Percentiles rank a stretch among this genome's conserved stretches.
Conservation (phyloP, 306 rosid species). For the Gynostemma pentaphyllum region DNA sequence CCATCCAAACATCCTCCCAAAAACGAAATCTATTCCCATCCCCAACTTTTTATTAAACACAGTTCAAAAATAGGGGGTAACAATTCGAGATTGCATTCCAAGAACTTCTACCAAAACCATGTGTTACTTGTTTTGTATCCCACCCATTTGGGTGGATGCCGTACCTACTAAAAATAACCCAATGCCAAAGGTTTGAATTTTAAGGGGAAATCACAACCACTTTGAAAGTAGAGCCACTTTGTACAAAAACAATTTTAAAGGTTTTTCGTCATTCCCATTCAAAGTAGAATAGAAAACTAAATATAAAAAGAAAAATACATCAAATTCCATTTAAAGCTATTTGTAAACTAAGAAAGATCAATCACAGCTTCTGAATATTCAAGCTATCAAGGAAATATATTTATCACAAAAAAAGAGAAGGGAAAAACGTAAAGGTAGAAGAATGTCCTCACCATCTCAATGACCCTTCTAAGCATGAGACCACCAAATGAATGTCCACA, state of each 20-base stretch:
- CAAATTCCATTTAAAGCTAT: neutral
- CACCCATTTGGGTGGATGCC: too few relatives aligned
- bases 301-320: neutral
- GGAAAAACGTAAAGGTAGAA: constrained; percentile 5
- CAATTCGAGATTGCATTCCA: too few relatives aligned
- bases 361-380: neutral
- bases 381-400: neutral
- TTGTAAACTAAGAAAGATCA: neutral
- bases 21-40: too few relatives aligned
- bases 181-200: too few relatives aligned
- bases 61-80: too few relatives aligned
- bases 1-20: too few relatives aligned
- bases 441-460: constrained; percentile 61
- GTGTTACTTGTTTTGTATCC: too few relatives aligned
- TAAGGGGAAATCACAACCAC: too few relatives aligned
- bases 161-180: too few relatives aligned
- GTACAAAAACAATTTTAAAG: neutral
- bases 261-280: neutral
- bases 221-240: too few relatives aligned
- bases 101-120: too few relatives aligned
- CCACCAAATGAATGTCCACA: constrained; percentile 99
- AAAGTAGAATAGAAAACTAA: neutral
- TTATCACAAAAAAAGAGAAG: neutral
- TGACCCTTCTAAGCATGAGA: constrained; percentile 81
- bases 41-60: too few relatives aligned